These are phyloP conservation scores for Penicillium crustosum DNA, from an alignment of 2,329 filamentous ascomycete genomes.

Conservation along the genomic window DNA sequence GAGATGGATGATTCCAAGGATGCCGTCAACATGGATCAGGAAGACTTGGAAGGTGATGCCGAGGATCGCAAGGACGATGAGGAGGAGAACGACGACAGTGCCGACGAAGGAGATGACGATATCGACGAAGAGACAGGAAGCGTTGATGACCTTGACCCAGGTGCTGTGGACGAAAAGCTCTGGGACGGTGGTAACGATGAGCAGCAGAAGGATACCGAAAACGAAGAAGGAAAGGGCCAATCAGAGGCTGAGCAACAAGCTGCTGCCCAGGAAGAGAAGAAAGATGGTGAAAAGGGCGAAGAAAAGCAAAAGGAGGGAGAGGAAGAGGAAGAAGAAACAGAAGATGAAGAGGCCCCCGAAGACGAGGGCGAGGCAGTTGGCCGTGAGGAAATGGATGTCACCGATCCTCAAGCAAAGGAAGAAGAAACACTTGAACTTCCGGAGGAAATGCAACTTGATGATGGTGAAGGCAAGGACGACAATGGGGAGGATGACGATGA, in stretches of 20 bases:
- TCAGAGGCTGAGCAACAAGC: slow-evolving; percentile 59
- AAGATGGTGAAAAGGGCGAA: slow-evolving; percentile 38
- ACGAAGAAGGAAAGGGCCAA: slow-evolving; percentile 62
- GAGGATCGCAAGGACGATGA: slow-evolving; percentile 55
- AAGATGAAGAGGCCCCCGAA: slow-evolving; percentile 53
- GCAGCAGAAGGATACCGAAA: slow-evolving; percentile 69
- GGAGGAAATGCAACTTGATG: slow-evolving; percentile 83
- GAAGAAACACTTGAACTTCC: slow-evolving; percentile 80
- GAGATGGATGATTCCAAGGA: slow-evolving; percentile 49
- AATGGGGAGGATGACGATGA: slow-evolving; percentile 46
- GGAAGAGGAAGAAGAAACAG: slow-evolving; percentile 56
- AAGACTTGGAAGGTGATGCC: slow-evolving; percentile 85
- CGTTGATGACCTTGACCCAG: slow-evolving; percentile 86
- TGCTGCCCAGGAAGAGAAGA: slow-evolving; percentile 52
- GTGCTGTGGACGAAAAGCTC: slow-evolving; percentile 95
- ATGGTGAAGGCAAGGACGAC: slow-evolving; percentile 60
- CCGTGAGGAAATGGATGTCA: slow-evolving; percentile 63
- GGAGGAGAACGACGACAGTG: slow-evolving; percentile 60
- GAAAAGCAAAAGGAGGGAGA: slow-evolving; percentile 56
- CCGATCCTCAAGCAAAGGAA: slow-evolving; percentile 75
- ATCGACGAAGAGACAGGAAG: slow-evolving; percentile 89
- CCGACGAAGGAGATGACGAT: slow-evolving; percentile 63
- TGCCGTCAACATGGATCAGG: slow-evolving; percentile 64
- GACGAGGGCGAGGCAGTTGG: slow-evolving; percentile 64
- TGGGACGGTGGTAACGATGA: slow-evolving; percentile 83